Conservation (phyloP, 208 protist species). For the Acanthamoeba royreba region DNA sequence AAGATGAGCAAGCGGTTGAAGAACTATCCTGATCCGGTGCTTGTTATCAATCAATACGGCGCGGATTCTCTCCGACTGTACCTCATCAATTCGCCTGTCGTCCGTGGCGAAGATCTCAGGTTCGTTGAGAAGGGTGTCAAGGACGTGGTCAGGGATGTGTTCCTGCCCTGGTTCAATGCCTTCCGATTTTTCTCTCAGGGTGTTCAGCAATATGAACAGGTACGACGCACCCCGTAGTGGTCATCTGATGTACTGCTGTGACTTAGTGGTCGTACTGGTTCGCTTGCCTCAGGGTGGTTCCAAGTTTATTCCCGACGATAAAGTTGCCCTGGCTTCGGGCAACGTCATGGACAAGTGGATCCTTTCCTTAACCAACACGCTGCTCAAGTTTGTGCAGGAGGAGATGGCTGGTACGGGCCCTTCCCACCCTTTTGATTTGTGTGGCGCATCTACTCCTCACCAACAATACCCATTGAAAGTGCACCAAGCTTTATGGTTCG, state of each 20-base stretch:
- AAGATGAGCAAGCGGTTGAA: conserved; percentile 99
- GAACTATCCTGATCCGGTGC: conserved; percentile 99
- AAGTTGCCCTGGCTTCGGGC: conserved; percentile 45
- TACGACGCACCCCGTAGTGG: conserved; percentile 69
- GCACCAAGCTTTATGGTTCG: background rate
- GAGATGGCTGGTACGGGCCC: conserved; percentile 88
- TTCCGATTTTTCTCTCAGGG: conserved; percentile 98
- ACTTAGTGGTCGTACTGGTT: background rate
- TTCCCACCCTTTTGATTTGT: background rate
- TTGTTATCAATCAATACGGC: conserved; percentile 94
- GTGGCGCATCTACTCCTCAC: background rate
- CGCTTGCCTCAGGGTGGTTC: background rate
- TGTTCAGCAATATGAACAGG: conserved; percentile 80
- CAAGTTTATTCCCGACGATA: background rate
- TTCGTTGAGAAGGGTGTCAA: conserved; percentile 91
- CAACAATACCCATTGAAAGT: conserved; percentile 8
- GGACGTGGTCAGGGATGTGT: conserved; percentile 95
- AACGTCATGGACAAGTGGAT: conserved; percentile 99
- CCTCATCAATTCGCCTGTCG: conserved; percentile 99
- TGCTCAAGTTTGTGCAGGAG: conserved; percentile 92
- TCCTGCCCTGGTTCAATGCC: conserved; percentile 98
- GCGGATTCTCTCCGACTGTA: conserved; percentile 98
- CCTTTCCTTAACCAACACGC: conserved; percentile 87
- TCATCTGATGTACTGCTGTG: background rate
- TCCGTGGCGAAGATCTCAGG: conserved; percentile 94